phyloP scores from a whole-genome alignment of 1,284 basidiomycete genomes.

The Rhodotorula sp. region DNA sequence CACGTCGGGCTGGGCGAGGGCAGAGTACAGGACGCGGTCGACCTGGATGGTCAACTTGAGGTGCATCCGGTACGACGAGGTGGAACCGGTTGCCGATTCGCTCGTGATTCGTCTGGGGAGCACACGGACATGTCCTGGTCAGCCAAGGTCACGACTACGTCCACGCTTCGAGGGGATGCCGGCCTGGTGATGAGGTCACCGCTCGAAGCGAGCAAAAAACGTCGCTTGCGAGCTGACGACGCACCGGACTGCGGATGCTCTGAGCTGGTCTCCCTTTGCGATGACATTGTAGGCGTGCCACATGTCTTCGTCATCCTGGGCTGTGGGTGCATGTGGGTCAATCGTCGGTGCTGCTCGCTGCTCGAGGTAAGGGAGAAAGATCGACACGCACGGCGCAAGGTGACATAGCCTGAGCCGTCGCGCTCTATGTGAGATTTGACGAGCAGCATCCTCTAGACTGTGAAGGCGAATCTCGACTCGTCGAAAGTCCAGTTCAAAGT shows the following conservation, averaged over 20 bases:
- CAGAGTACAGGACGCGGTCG: slow-evolving; percentile 54
- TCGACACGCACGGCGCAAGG: slow-evolving; percentile 59
- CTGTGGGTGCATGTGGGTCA: slow-evolving; percentile 44
- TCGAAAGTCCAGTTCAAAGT: too few species aligned
- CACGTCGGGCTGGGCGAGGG: slow-evolving; percentile 29
- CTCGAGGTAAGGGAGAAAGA: neutral
- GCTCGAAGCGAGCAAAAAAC: too few species aligned
- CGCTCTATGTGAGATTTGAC: slow-evolving; percentile 69
- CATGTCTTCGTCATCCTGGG: slow-evolving; percentile 95
- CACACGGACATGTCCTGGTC: slow-evolving; percentile 46
- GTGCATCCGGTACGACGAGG: slow-evolving; percentile 82
- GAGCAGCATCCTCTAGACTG: slow-evolving; percentile 58
- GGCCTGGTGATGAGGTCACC: slow-evolving; percentile 8
- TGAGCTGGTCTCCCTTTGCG: slow-evolving; percentile 78
- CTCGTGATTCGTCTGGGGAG: slow-evolving; percentile 60
- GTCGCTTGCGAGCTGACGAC: slow-evolving; percentile 16
- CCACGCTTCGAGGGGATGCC: too few species aligned
- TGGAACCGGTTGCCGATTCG: slow-evolving; percentile 86
- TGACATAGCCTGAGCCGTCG: slow-evolving; percentile 77
- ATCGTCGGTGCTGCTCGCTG: neutral
- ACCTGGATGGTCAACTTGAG: slow-evolving; percentile 83
- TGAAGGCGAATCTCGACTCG: neutral
- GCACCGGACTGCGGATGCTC: slow-evolving; percentile 83
- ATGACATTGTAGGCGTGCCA: slow-evolving; percentile 99
- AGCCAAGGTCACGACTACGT: too few species aligned